Percentiles rank a stretch among this genome's conserved stretches.
Conservation (phyloP, 306 rosid species). For the Glycine soja region DNA sequence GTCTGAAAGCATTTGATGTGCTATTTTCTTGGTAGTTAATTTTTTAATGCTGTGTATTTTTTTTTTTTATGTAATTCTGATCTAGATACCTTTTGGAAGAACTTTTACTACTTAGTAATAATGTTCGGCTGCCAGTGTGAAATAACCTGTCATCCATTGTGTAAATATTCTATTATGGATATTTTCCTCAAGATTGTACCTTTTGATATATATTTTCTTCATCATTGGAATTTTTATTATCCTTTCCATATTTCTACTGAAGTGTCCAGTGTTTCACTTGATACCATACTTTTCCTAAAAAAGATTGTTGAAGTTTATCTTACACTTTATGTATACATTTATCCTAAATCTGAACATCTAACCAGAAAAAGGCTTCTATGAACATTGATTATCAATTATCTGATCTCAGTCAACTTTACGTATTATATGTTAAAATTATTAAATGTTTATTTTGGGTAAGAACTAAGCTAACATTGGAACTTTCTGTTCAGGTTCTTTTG, state of each 20-base stretch:
- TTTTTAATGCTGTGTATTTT: slow-evolving; percentile 8
- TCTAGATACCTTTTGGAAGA: slow-evolving; percentile 5
- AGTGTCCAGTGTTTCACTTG: background rate
- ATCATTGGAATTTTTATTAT: background rate
- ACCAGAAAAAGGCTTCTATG: background rate
- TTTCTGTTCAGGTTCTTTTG: slow-evolving; percentile 51
- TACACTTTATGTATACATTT: background rate
- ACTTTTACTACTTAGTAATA: background rate
- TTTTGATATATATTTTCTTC: background rate
- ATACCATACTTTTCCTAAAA: background rate
- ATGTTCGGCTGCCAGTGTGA: background rate
- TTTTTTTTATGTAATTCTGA: background rate
- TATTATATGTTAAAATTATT: background rate
- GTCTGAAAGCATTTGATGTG: background rate
- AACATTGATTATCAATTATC: slow-evolving; percentile 11
- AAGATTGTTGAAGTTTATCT: background rate
- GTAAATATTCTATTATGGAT: slow-evolving; percentile 9
- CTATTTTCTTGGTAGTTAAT: background rate
- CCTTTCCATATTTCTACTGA: background rate
- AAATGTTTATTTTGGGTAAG: slow-evolving; percentile 15
- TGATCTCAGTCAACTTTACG: slow-evolving; percentile 1
- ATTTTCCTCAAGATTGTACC: background rate
- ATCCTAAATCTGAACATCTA: slow-evolving; percentile 8
- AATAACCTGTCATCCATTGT: background rate
- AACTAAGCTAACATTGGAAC: slow-evolving; percentile 40